These are phyloP conservation scores for Wilcoxina mikolae DNA, from an alignment of 495 filamentous ascomycete genomes.

Conservation along the genomic window DNA sequence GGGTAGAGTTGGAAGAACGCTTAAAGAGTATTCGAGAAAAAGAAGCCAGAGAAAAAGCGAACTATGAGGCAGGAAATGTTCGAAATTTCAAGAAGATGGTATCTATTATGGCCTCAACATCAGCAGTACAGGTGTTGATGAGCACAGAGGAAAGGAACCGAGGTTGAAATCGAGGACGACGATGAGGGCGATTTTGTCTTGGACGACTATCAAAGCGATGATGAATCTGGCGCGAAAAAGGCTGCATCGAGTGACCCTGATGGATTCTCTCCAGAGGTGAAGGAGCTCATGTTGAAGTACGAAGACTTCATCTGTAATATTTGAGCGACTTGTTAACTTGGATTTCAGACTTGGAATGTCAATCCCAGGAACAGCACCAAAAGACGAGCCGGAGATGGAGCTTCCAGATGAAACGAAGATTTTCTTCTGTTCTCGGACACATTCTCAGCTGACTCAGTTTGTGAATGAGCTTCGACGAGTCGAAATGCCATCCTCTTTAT, in stretches of 20 bases:
- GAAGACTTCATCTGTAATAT: neutral
- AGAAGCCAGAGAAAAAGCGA: constrained; percentile 47
- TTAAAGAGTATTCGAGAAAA: constrained; percentile 52
- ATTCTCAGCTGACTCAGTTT: constrained; percentile 89
- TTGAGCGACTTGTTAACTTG: neutral
- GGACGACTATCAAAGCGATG: constrained; percentile 67
- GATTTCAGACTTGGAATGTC: constrained; percentile 27
- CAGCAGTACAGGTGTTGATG: neutral
- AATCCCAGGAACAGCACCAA: constrained; percentile 24
- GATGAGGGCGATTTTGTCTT: constrained; percentile 63
- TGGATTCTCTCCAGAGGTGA: constrained; percentile 46
- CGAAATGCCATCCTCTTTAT: constrained; percentile 49
- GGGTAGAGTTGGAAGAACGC: constrained; percentile 54
- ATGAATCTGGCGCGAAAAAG: constrained; percentile 29
- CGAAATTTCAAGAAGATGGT: constrained; percentile 28
- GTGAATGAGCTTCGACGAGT: constrained; percentile 80
- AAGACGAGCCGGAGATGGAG: constrained; percentile 39
- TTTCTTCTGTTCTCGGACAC: constrained; percentile 87
- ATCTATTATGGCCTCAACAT: constrained; percentile 8
- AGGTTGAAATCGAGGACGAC: constrained; percentile 31
- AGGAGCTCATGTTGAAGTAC: constrained; percentile 46
- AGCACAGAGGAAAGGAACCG: constrained; percentile 28
- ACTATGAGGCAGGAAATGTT: constrained; percentile 26
- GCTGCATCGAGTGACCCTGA: constrained; percentile 25
- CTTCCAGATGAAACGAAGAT: constrained; percentile 55